These are phyloP conservation scores for Mallotus nudiflorus DNA, from an alignment of 345 rosid species.

Conservation along the genomic window DNA sequence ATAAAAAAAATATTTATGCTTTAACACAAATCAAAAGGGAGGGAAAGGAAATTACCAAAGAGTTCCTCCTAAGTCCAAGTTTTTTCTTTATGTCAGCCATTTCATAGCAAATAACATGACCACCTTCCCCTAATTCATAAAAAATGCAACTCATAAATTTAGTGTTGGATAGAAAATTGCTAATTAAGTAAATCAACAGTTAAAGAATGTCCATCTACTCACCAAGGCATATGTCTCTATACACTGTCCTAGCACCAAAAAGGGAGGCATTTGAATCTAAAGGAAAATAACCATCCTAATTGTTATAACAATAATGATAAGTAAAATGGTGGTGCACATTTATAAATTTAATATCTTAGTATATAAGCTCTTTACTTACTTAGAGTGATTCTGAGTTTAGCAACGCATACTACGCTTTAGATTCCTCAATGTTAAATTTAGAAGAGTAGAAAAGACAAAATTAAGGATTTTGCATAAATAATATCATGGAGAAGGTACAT, in stretches of 20 bases:
- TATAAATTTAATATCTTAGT: slow-evolving; percentile 10
- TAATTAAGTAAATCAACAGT: too few relatives aligned
- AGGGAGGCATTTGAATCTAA: slow-evolving; percentile 91
- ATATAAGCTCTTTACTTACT: slow-evolving; percentile 45
- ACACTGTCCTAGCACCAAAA: slow-evolving; percentile 91
- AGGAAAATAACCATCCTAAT: slow-evolving; percentile 91
- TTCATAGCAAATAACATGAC: slow-evolving; percentile 83
- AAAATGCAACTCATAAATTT: slow-evolving; percentile 23
- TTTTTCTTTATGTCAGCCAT: slow-evolving; percentile 78
- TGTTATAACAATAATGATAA: slow-evolving; percentile 17
- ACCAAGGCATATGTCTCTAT: slow-evolving; percentile 91
- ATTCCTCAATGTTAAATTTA: slow-evolving; percentile 76
- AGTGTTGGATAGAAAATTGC: slow-evolving; percentile 4
- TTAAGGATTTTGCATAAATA: too few relatives aligned
- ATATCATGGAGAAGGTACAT: too few relatives aligned
- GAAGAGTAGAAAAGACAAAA: slow-evolving; percentile 4
- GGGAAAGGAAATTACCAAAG: slow-evolving; percentile 58
- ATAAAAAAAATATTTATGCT: slow-evolving; percentile 6
- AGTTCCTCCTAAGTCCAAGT: slow-evolving; percentile 90
- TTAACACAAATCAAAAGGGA: slow-evolving; percentile 5
- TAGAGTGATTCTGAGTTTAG: slow-evolving; percentile 78
- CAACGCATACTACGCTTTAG: slow-evolving; percentile 91
- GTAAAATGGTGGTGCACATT: neutral
- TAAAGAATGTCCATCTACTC: slow-evolving; percentile 22
- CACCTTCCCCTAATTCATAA: slow-evolving; percentile 70